Percentiles rank a stretch among this genome's conserved stretches.
phyloP scores from a whole-genome alignment of 2,329 filamentous ascomycete genomes.

The Colletotrichum spinosum region DNA sequence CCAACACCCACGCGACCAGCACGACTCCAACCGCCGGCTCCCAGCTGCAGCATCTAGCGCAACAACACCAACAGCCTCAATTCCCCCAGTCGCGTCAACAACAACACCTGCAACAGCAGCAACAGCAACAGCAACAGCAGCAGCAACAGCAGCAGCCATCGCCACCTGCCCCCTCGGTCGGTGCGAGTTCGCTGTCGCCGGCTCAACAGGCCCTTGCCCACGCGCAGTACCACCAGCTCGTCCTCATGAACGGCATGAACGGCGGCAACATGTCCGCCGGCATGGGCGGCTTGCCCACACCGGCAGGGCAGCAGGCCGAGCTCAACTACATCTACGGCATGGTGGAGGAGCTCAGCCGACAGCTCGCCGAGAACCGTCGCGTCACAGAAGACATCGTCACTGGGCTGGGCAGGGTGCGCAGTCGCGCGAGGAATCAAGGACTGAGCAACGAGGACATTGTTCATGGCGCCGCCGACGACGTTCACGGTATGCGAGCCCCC shows the following conservation, averaged over 20 bases:
- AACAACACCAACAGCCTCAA: slow-evolving; percentile 38
- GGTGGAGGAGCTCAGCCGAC: slow-evolving; percentile 74
- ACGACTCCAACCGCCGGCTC: slow-evolving; percentile 33
- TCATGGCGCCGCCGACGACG: slow-evolving; percentile 64
- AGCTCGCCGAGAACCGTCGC: slow-evolving; percentile 70
- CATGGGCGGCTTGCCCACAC: slow-evolving; percentile 65
- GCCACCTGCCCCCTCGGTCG: slow-evolving; percentile 28
- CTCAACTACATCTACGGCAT: slow-evolving; percentile 76
- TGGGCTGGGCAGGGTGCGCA: slow-evolving; percentile 71
- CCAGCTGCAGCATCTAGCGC: slow-evolving; percentile 37
- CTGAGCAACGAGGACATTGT: slow-evolving; percentile 71
- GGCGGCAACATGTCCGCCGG: slow-evolving; percentile 59
- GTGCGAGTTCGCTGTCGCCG: slow-evolving; percentile 38
- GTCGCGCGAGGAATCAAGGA: slow-evolving; percentile 63
- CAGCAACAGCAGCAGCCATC: slow-evolving; percentile 37
- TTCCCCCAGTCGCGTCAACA: slow-evolving; percentile 37
- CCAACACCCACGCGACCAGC: slow-evolving; percentile 40
- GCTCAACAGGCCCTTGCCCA: slow-evolving; percentile 37
- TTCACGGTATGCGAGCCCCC: slow-evolving; percentile 60
- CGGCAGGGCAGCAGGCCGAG: slow-evolving; percentile 76
- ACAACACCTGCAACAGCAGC: slow-evolving; percentile 37
- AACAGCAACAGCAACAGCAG: slow-evolving; percentile 40
- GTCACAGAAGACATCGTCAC: slow-evolving; percentile 73
- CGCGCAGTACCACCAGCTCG: slow-evolving; percentile 39
- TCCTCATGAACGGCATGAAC: slow-evolving; percentile 62